Evolutionary conservation across 352 stramenopile species (phyloP), one percentile per base, ranked within the genome.

Genomic region (Phytophthora syringae): DNA sequence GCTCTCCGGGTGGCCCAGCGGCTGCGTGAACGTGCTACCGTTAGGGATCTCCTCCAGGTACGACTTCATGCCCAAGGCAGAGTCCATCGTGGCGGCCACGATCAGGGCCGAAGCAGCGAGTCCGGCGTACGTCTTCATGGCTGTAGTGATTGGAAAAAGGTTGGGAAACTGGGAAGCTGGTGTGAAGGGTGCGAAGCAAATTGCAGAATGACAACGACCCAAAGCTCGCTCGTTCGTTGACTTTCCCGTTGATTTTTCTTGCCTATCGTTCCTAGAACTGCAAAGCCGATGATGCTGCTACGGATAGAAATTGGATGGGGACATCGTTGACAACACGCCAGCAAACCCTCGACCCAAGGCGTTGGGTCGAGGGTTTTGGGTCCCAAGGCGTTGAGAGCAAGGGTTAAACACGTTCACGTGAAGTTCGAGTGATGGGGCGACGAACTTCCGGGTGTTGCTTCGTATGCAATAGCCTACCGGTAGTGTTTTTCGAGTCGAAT

Each of bases 31-130:
- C 30, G 22, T 42, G 15, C 51, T 62, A 43, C 77, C 77, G 68
- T 86, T 86, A 25, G 77, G 77, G 52, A 86, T 62, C 20, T 79
- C 59, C 21, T 63, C 16, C 45, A 86, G 71, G 59, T 73, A 76
- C 18, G 65, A 47, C 47, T 66, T 47, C 54, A 69, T 68, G 50
- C 52, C 64, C 20, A 47, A 22, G 30, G 52, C 30, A 24, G 60
- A 62, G 51, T 72, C 45, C 28, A 62, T 56, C 20, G 60, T 67
- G 47, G 56, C 28, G 16, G 64, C 58, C 28, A 68, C 21, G 32
- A 72, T 61, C 5, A 77, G 43, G 27, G 65, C 56, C 10, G 64
- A 60, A 44, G 55, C 70, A 34, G 70, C 65, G 55, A 70, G 27
- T 37, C 42, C 52, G 42, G 28, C 20, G 52, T 57, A 69, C 12